These are phyloP conservation scores for Dicorynia guianensis DNA, from an alignment of 306 rosid genomes.

Conservation along the genomic window DNA sequence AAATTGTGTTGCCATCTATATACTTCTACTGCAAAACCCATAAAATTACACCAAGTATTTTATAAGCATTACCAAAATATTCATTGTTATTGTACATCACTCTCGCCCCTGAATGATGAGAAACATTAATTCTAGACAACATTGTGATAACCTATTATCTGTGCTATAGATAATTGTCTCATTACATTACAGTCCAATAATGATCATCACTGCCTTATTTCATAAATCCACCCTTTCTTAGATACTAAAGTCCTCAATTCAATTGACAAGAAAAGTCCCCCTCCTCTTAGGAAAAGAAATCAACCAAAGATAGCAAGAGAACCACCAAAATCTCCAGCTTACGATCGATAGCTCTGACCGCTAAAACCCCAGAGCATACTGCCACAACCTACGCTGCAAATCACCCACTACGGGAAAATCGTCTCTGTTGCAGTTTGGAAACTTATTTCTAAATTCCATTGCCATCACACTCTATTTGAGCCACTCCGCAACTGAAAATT, in stretches of 20 bases:
- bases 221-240: too few relatives aligned
- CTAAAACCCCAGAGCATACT: neutral
- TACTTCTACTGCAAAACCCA: neutral
- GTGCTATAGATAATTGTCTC: too few relatives aligned
- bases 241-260: neutral
- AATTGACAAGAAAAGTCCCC: neutral
- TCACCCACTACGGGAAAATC: neutral
- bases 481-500: slow-evolving; percentile 1
- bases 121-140: slow-evolving; percentile 7
- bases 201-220: neutral
- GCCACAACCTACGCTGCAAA: neutral
- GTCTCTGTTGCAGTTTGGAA: neutral
- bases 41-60: slow-evolving; percentile 8
- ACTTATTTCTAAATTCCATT: slow-evolving; percentile 11
- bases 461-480: slow-evolving; percentile 14
- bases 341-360: neutral
- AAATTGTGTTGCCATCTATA: neutral
- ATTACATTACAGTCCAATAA: neutral
- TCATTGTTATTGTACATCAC: neutral
- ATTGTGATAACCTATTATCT: neutral
- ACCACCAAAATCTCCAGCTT: neutral
- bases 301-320: neutral
- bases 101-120: neutral
- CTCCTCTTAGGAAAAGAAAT: too few relatives aligned
- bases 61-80: neutral